Evolutionary conservation across 148 eudicot species (phyloP), one percentile per base, ranked within the genome.

Genomic region (Cornus controversa): DNA sequence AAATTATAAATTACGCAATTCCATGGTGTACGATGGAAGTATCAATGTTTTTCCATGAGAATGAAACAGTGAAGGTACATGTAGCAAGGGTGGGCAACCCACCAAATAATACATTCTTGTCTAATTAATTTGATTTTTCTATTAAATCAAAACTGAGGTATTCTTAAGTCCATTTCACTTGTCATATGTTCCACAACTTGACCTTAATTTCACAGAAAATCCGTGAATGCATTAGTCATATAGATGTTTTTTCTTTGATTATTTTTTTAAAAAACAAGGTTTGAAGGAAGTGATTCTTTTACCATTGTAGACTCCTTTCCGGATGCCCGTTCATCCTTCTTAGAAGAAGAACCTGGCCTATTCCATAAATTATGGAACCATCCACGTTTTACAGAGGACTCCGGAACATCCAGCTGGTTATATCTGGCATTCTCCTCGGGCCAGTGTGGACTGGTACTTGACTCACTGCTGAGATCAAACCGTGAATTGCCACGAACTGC

Each of bases 321-420:
- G 42, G 75, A 74, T 58, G 50, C 73, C 60, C 40, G 71, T 42
- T 81, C 87, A 75, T 84, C 86, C 72, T 80, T 86, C 45, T 80
- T 82, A 72, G 40, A 34, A 16, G 57, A 50, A 50, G 84, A 81
- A 72, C 71, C 73, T 11, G 86, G 82, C 70, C 62, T 70, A 66
- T 83, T 89, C 75, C 85, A 82, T 83, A 86, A 84, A 72, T 80
- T 86, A 20, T 85, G 86, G 66, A 88, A 73, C 82, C 78, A 79
- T 42, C 75, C 84, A 47, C 67, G 82, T 69, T 77, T 82, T 50
- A 72, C 80, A 11, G 82, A 82, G 45, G 88, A 72, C 57, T 74
- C 86, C 0, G 80, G 76, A 79, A 81, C 81, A 79, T 85, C 84
- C 65, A 77, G 28, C 54, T 72, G 80, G 70, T 76, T 73, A 66